Conservation (phyloP, 2,329 filamentous ascomycete species). For the Dothideomycetes sp. region DNA sequence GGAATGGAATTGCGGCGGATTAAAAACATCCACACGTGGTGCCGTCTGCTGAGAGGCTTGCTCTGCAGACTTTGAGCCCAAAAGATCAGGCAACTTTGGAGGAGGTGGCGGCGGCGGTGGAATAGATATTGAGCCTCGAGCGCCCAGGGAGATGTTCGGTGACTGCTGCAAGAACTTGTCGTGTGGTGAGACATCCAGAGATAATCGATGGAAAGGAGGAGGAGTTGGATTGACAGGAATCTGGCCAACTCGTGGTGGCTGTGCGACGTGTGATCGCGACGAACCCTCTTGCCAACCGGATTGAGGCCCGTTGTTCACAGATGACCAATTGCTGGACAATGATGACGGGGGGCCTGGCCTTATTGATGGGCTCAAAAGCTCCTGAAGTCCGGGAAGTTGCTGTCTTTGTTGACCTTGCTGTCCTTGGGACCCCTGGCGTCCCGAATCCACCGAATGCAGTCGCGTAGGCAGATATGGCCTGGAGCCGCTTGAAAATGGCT, state of each 20-base stretch:
- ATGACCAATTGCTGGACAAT: conserved; percentile 4
- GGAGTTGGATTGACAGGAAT: background rate
- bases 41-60: too few relatives aligned
- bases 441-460: background rate
- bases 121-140: background rate
- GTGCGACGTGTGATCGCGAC: background rate
- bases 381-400: conserved; percentile 12
- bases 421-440: background rate
- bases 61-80: background rate
- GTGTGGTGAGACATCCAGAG: background rate
- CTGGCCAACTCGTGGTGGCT: background rate
- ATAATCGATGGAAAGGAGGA: conserved; percentile 7
- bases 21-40: too few relatives aligned
- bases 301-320: conserved; percentile 11
- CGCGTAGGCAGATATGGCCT: conserved; percentile 4
- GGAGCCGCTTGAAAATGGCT: conserved; percentile 3
- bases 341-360: conserved; percentile 5
- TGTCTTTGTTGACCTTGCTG: conserved; percentile 4
- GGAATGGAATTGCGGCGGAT: too few relatives aligned
- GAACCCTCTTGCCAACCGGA: background rate
- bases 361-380: conserved; percentile 8
- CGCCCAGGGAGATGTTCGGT: background rate
- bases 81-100: background rate
- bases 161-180: background rate
- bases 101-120: conserved; percentile 1